Evolutionary conservation across 2,329 filamentous ascomycete species (phyloP), one percentile per base, ranked within the genome.

Genomic region (Teratosphaeria zuluensis): DNA sequence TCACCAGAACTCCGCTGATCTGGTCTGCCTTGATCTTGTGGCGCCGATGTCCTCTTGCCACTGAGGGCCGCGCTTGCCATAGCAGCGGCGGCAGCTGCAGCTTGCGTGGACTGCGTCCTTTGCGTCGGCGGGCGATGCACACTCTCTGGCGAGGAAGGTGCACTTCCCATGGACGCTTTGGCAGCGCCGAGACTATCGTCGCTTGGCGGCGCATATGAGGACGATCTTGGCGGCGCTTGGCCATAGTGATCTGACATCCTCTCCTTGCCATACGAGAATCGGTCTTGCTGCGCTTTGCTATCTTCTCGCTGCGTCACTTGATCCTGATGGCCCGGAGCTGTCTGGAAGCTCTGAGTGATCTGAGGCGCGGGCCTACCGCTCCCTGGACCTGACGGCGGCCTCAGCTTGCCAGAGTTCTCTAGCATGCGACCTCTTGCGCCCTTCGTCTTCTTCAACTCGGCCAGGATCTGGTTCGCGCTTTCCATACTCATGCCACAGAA

Each of bases 401-500:
- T 81, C 61, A 92, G 76, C 2, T 87, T 90, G 68, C 58, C 59
- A 46, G 63, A 65, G 56, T 69, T 66, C 16, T 63, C 60, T 51
- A 68, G 54, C 64, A 67, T 66, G 3, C 67, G 63, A 30, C 61
- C 28, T 54, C 53, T 48, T 11, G 24, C 55, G 31, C 85, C 84
- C 76, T 92, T 95, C 60, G 88, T 86, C 55, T 85, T 85, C 69
- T 90, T 84, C 66, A 96, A 89, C 55, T 92, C 90, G 63, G 91
- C 87, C 57, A 97, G 75, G 64, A 99, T 96, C 70, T 95, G 86
- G 73, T 96, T 97, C 51, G 94, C 94, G 42, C 90, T 89, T 59
- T 94, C 89, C 94, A 97, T 97, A 31, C 91, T 95, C 91, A 99
- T 99, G 66, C 94, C 94, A 73, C 94, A 99, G 76, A 99, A 99